Base-by-base conservation (phyloP, 2,329 filamentous ascomycete species). In the Knoxdaviesia proteae region DNA sequence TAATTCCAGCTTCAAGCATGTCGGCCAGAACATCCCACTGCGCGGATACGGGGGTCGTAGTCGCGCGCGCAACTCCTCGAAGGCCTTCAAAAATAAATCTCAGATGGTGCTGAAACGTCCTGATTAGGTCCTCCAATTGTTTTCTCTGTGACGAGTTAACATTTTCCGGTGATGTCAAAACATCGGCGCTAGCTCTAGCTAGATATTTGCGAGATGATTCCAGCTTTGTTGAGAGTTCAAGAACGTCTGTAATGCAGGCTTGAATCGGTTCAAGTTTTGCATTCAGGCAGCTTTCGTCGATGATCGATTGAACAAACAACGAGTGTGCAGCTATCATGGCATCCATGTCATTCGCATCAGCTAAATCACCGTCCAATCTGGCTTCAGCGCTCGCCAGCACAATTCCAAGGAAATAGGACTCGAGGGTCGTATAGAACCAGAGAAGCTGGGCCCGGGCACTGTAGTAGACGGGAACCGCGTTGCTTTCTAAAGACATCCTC, bases 1-100 rank as follows among this genome's bases (percentile, higher is more conserved):
- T 20, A 20, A 20, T 20, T 20, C 20, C 20, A 20, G 20, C 20
- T 50, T 87, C 80, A 38, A 93, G 58, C 63, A 80, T 81, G 56
- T 93, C 84, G 0, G 81, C 84, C 46, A 94, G 56, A 46, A 80
- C 74, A 57, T 90, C 83, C 80, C 86, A 88, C 54, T 77, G 73
- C 33, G 70, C 53, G 52, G 67, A 59, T 36, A 64, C 61, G 9
- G 58, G 54, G 43, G 83, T 75, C 32, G 74, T 74, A 40, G 80
- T 78, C 34, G 78, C 80, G 50, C 86, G 70, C 41, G 83, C 77
- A 7, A 90, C 73, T 7, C 80, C 79, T 43, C 78, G 72, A 48
- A 94, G 55, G 0, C 82, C 84, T 41, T 77, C 74, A 3, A 69
- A 69, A 9, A 90, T 66, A 55, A 93, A 93, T 0, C 69, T 63